phyloP scores from a whole-genome alignment of 1,284 basidiomycete genomes.

The Coriolopsis trogii region DNA sequence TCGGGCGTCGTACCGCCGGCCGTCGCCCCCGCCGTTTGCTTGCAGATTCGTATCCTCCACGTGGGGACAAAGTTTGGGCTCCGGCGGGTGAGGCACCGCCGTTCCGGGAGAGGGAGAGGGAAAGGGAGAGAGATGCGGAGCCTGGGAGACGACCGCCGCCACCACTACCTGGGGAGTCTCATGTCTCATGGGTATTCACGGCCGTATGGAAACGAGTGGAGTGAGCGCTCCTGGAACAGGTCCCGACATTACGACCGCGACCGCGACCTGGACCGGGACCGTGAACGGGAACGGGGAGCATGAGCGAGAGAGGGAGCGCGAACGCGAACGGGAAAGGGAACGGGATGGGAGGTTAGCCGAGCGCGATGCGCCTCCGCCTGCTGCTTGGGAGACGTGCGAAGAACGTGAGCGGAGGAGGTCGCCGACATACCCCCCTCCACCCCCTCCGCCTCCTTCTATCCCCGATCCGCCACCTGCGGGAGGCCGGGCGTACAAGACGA shows the following conservation, averaged over 20 bases:
- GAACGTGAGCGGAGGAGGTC: conserved; percentile 36
- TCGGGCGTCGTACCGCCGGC: conserved; percentile 26
- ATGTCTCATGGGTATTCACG: conserved; percentile 26
- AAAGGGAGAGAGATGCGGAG: no score
- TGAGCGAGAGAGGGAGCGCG: not conserved
- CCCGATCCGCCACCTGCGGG: conserved; percentile 18
- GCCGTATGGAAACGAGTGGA: conserved; percentile 25
- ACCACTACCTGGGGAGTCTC: conserved; percentile 16
- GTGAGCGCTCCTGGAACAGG: conserved; percentile 29
- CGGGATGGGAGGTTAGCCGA: conserved; percentile 13
- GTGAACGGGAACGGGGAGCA: conserved; percentile 1
- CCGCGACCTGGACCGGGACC: no score
- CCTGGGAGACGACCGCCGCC: conserved; percentile 15
- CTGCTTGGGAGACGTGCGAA: conserved; percentile 35
- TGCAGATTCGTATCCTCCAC: conserved; percentile 22
- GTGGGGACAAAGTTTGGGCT: conserved; percentile 28
- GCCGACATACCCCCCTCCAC: conserved; percentile 24
- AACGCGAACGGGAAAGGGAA: conserved; percentile 14
- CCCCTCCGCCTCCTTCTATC: no score
- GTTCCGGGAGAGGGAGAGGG: conserved; percentile 17
- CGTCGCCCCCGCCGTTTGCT: conserved; percentile 28
- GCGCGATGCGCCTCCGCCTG: conserved; percentile 26
- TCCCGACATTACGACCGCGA: conserved; percentile 27
- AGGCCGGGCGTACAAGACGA: conserved; percentile 28
- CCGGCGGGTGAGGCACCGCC: conserved; percentile 24